phyloP scores from a whole-genome alignment of 2,329 filamentous ascomycete genomes.

The Chalaropsis thielavioides region DNA sequence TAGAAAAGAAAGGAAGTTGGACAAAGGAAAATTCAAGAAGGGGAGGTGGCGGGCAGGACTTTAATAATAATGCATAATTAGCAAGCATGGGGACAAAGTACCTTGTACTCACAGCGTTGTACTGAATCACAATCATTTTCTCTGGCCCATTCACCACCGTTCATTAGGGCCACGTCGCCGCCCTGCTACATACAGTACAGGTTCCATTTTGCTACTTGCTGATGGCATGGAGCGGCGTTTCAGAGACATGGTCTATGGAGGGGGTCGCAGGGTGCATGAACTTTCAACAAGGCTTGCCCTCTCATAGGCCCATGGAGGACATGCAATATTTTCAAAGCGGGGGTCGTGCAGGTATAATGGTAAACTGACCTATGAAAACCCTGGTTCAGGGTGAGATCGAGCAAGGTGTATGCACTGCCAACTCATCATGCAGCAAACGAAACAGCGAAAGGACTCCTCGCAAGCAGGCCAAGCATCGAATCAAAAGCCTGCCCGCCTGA shows the following conservation, averaged over 20 bases:
- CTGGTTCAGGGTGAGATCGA: slow-evolving; percentile 16
- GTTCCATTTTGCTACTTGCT: background rate
- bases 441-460: slow-evolving; percentile 8
- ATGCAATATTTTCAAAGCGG: slow-evolving; percentile 10
- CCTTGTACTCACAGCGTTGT: slow-evolving; percentile 4
- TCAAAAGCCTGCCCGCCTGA: slow-evolving; percentile 14
- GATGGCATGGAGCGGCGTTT: background rate
- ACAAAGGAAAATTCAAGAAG: slow-evolving; percentile 2
- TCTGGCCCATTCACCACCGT: background rate
- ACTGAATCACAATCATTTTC: background rate
- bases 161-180: slow-evolving; percentile 2
- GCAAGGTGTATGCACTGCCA: slow-evolving; percentile 17
- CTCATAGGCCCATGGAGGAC: slow-evolving; percentile 13
- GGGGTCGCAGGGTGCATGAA: slow-evolving; percentile 6
- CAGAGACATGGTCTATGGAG: slow-evolving; percentile 3
- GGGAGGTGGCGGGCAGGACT: background rate
- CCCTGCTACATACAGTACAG: background rate
- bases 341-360: slow-evolving; percentile 10
- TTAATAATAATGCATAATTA: background rate
- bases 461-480: slow-evolving; percentile 5
- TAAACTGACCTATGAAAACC: slow-evolving; percentile 16
- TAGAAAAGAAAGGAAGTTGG: background rate
- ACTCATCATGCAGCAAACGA: slow-evolving; percentile 17
- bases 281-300: slow-evolving; percentile 14
- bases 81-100: background rate